Evolutionary conservation across 192 early-diverging fungal species (phyloP), one percentile per base, ranked within the genome.

Genomic region (Mortierella antarctica): DNA sequence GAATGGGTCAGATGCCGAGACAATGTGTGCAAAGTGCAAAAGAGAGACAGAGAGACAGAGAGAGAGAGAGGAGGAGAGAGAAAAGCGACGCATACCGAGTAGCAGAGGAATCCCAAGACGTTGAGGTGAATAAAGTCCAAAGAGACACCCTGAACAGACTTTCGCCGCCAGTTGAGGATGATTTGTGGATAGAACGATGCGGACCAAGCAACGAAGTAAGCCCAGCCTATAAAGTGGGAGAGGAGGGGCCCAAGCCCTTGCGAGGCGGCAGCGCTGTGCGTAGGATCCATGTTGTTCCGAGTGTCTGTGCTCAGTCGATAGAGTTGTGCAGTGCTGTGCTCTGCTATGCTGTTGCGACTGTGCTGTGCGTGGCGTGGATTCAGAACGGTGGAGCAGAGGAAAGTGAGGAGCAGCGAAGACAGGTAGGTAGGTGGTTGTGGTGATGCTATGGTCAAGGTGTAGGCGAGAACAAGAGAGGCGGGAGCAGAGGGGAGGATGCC

Each of bases 41-140:
- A 49, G 11, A 21, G 56, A 54, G 23, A 52, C 39, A 55, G 7
- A 40, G 42, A 48, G 41, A 42, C 7, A 8, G 8, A 23, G 44
- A 44, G 7, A 53, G 14, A 15, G 71, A 46, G 46, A 11, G 40
- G 44, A 13, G 18, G 20, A 50, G 15, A 15, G 49, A 15, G 53
- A 21, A 68, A 13, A 20, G n/a, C 41, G 61, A 62, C 61, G 23
- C 73, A 65, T 88, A 93, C 76, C 21, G 94, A 85, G 69, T 98
- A 98, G 76, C 90, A 95, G 0, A 90, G 55, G 58, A 98, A 98
- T 12, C 97, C 97, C 54, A 91, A 84, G 17, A 94, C 84, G 72
- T 98, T 98, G 73, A 95, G 91, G 61, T 90, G 88, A 3, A 97
- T 73, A 87, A 95, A 98, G 80, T 98, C 96, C 31, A 96, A 86